phyloP scores from a whole-genome alignment of 345 rosid species.

The Durio zibethinus region DNA sequence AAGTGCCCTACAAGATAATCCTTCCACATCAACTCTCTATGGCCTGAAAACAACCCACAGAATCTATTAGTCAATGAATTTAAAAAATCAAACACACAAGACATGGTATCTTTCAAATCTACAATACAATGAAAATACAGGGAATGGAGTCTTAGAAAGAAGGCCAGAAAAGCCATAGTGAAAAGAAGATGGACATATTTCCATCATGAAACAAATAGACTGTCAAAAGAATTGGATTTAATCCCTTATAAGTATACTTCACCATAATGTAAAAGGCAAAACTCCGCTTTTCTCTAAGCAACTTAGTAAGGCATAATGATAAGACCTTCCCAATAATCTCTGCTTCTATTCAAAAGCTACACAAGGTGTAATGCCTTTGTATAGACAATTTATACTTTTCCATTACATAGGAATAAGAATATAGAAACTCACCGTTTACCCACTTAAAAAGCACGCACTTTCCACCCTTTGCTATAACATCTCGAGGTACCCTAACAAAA shows the following conservation, averaged over 20 bases:
- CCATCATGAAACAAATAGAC: background rate
- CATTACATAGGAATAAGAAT: background rate
- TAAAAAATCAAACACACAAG: background rate
- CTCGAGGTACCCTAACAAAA: constrained; percentile 86
- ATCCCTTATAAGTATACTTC: background rate
- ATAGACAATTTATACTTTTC: background rate
- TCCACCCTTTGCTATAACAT: constrained; percentile 90
- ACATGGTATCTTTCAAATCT: background rate
- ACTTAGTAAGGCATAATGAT: background rate
- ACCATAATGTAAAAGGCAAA: background rate
- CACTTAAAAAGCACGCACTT: constrained; percentile 82
- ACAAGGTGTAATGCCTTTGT: background rate
- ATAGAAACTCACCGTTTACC: constrained; percentile 63
- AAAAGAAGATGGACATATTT: background rate
- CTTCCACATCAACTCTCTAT: background rate
- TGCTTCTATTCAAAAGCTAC: background rate
- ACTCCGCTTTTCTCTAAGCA: background rate
- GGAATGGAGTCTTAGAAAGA: background rate
- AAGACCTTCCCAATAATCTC: background rate
- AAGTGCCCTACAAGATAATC: background rate
- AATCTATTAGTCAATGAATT: background rate
- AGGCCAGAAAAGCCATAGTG: background rate
- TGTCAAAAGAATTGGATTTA: background rate
- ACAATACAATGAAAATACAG: background rate
- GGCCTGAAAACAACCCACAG: background rate